Base-by-base conservation (phyloP, 257 asterid genomes). In the Solanum microdontum region DNA sequence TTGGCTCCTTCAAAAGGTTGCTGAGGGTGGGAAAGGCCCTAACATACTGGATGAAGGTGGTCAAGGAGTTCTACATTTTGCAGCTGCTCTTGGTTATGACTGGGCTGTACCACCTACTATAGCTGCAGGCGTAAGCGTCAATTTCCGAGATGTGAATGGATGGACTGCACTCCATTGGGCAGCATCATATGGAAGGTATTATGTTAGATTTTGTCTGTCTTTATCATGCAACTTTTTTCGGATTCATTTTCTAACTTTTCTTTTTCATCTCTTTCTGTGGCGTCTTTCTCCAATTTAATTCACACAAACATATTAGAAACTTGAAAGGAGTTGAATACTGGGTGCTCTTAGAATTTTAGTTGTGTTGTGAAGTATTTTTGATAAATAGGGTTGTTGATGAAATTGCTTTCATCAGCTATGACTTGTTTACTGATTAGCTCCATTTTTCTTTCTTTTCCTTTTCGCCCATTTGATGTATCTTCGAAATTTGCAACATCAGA, bases 101-200 rank as follows among this genome's bases (percentile, higher is more conserved):
- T 96, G 99, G 99, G 98, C 95, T 73, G 93, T 96, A 88, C 93
- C 89, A 9, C 97, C 98, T 73, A 96, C 94, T 51, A 77, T 95
- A 91, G 93, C 93, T 89, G 95, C 94, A 36, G 98, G 99, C 58
- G 95, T 96, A 80, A 94, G 94, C 85, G 91, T 96, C 88, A 92
- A 96, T 88, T 96, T 95, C 87, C 94, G 99, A 88, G 99, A 96
- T 90, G 90, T 88, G 14, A 95, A 93, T 92, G 99, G 99, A 87
- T 94, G 99, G 98, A 96, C 96, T 58, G 98, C 98, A 1, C 98
- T 96, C 88, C 99, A 96, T 89, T 96, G 99, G 99, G 99, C 99
- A 40, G 99, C 99, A 66, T 90, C 86, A 84, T 94, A 90, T 91
- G 99, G 99, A 91, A 94, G 99, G 99, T 96, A 90, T 30, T 87